A percentile compares a stretch with the other conserved stretches of the same genome.
Conservation (phyloP, 345 rosid genomes). For the Balakata baccata region DNA sequence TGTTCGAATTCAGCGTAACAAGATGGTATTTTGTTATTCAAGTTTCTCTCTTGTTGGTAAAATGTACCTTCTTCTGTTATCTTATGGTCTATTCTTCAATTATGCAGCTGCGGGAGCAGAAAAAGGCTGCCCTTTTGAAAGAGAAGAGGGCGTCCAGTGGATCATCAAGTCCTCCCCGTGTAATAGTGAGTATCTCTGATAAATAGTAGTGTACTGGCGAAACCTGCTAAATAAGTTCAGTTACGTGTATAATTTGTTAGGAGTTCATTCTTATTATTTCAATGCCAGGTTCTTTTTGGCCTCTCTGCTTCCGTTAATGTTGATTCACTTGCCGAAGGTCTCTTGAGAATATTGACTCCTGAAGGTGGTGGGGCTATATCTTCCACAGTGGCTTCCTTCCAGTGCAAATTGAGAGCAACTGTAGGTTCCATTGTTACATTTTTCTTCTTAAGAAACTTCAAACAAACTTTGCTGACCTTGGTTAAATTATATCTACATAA, state of each 20-base stretch:
- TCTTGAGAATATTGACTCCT: constrained; percentile 43
- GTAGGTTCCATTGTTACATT: constrained; percentile 36
- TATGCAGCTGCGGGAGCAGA: constrained; percentile 74
- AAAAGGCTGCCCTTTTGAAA: constrained; percentile 66
- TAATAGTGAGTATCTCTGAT: constrained; percentile 87
- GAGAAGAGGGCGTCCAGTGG: constrained; percentile 73
- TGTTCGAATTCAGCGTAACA: constrained; percentile 70
- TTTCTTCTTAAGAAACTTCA: neutral
- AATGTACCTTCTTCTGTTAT: neutral
- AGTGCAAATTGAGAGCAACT: constrained; percentile 65
- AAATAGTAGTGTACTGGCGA: too few relatives aligned
- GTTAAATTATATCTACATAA: neutral
- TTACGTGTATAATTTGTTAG: neutral
- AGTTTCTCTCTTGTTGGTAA: neutral
- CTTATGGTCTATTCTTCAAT: neutral
- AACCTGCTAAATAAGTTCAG: neutral
- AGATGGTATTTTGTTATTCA: constrained; percentile 50
- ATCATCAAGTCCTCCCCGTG: constrained; percentile 58
- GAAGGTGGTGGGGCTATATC: constrained; percentile 37
- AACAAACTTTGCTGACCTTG: neutral
- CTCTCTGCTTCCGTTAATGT: constrained; percentile 61
- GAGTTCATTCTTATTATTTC: constrained; percentile 5
- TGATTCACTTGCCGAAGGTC: constrained; percentile 57
- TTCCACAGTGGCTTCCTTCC: constrained; percentile 61
- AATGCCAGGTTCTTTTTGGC: constrained; percentile 69